Evolutionary conservation across 2,329 filamentous ascomycete species (phyloP).

Genomic region (Ophiostoma montium): DNA sequence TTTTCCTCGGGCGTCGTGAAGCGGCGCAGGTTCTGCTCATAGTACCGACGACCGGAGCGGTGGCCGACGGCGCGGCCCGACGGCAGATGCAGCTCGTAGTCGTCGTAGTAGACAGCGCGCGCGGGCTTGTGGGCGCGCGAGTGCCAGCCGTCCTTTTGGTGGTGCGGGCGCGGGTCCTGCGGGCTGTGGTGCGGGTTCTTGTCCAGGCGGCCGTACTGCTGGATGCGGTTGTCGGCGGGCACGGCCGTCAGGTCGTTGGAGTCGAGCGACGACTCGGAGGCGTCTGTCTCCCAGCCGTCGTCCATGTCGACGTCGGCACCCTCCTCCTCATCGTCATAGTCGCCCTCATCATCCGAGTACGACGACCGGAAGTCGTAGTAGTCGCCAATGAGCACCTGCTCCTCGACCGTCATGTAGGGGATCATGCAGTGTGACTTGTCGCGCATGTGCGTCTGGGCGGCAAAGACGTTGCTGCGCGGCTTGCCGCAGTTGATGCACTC

Average conservation of each 20-base stretch:
- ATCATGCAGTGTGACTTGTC: slow-evolving; percentile 97
- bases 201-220: slow-evolving; percentile 58
- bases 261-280: slow-evolving; percentile 73
- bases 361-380: slow-evolving; percentile 96
- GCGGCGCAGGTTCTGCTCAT: slow-evolving; percentile 78
- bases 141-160: slow-evolving; percentile 63
- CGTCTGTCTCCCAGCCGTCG: slow-evolving; percentile 93
- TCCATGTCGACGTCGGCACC: slow-evolving; percentile 30
- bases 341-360: slow-evolving; percentile 62
- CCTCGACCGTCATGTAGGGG: slow-evolving; percentile 73
- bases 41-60: slow-evolving; percentile 75
- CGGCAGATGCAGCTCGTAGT: slow-evolving; percentile 86
- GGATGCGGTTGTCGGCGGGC: slow-evolving; percentile 56
- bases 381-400: slow-evolving; percentile 87
- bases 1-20: slow-evolving; percentile 64
- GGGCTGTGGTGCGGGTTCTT: slow-evolving; percentile 65
- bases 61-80: slow-evolving; percentile 83
- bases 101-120: slow-evolving; percentile 73
- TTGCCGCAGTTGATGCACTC: slow-evolving; percentile 86
- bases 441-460: slow-evolving; percentile 90
- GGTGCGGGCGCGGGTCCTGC: slow-evolving; percentile 56
- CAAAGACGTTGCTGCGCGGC: slow-evolving; percentile 60
- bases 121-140: slow-evolving; percentile 66
- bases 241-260: slow-evolving; percentile 72
- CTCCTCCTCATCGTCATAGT: slow-evolving; percentile 34